phyloP scores from a whole-genome alignment of 2,329 filamentous ascomycete genomes.

The Aspergillus aculeatus region DNA sequence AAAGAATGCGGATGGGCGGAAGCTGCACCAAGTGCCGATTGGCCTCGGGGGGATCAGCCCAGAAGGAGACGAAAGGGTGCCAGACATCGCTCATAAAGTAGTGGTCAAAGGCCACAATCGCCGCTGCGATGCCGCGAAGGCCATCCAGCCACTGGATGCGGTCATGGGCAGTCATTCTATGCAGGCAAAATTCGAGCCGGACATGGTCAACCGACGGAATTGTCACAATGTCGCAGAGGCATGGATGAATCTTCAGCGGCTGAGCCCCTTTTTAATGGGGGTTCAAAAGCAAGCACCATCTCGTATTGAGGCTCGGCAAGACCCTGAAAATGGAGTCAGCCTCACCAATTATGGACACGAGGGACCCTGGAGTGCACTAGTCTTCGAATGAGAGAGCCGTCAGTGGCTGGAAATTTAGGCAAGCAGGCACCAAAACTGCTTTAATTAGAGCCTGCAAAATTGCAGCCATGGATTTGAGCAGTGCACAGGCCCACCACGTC shows the following conservation, averaged over 20 bases:
- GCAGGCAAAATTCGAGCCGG: not conserved
- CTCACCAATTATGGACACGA: not conserved
- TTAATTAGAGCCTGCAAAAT: too few species aligned
- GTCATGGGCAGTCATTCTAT: not conserved
- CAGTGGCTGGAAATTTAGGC: not conserved
- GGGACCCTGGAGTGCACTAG: not conserved
- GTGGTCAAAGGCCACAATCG: constrained; percentile 24
- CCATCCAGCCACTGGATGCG: constrained; percentile 26
- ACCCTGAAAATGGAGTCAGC: not conserved
- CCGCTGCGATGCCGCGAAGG: constrained; percentile 29
- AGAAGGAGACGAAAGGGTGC: constrained; percentile 23
- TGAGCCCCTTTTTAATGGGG: not conserved
- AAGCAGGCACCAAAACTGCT: not conserved
- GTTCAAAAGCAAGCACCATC: not conserved
- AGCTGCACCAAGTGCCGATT: constrained; percentile 30
- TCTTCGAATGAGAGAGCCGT: not conserved
- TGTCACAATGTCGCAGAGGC: not conserved
- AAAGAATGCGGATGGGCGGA: constrained; percentile 38
- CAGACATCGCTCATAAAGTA: constrained; percentile 27
- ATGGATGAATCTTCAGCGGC: not conserved
- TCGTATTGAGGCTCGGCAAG: not conserved
- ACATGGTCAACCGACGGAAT: not conserved
- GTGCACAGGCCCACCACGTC: not conserved
- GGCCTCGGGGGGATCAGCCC: constrained; percentile 22
- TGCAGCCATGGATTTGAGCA: not conserved